Evolutionary conservation across 768 basidiomycete species (phyloP), one percentile per base, ranked within the genome.

Genomic region (Podaxis sp.): DNA sequence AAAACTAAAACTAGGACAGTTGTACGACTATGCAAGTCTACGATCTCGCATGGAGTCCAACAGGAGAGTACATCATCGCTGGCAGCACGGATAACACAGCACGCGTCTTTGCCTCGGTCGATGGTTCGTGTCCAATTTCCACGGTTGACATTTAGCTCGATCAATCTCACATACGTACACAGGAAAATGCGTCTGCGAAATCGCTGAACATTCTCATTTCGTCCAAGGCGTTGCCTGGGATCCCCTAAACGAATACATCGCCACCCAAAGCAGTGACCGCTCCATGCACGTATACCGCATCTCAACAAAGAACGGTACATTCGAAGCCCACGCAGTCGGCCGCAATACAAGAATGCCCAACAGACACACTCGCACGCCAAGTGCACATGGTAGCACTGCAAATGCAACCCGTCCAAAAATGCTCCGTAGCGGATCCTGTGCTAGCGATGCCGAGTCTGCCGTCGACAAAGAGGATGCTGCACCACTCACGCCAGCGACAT

Each of bases 191-290:
- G 83, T 97, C 12, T 86, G 88, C 68, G 93, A 95, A 73, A 90
- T 96, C 64, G 90, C 93, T 1, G 96, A 99, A 70, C 97, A 99
- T 74, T 87, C 84, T 38, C 96, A 99, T 74, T 98, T 93, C 71
- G 97, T 99, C 0, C 97, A 99, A 78, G 97, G 97, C 8, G 97
- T 99, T 30, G 93, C 96, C 0, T 99, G 97, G 97, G 97, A 99
- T 67, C 97, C 97, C 1, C 76, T 97, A 68, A 95, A 96, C 73
- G 94, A 97, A 74, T 99, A 92, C 71, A 93, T 99, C 64, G 96
- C 97, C 3, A 99, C 97, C 0, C 97, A 99, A 72, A 95, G 93
- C 74, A 93, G 90, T 70, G 97, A 99, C 75, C 84, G 96, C 52
- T 91, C 95, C 22, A 96, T 99, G 86, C 95, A 98, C 72, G 87